phyloP scores from a whole-genome alignment of 139 green algal genomes.

The Micractinium sp. region DNA sequence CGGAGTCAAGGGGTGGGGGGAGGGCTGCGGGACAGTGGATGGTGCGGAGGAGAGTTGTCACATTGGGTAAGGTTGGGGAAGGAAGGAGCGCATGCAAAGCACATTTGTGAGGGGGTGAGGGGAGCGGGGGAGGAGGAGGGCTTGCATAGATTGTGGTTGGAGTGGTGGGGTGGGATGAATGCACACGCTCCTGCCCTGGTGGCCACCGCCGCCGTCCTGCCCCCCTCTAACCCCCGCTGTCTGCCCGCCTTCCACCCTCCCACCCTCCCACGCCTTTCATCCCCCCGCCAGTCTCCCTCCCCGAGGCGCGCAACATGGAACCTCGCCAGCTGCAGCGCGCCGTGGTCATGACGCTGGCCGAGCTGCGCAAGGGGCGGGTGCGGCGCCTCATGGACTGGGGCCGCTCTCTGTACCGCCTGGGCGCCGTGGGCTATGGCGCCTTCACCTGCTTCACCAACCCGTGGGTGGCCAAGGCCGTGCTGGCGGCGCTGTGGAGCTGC shows the following conservation, averaged over 20 bases:
- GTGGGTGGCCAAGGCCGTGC: slow-evolving; percentile 60
- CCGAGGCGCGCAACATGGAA: slow-evolving; percentile 53
- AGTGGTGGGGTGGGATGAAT: neutral
- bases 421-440: slow-evolving; percentile 53
- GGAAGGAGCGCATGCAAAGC: too few species aligned
- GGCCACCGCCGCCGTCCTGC: neutral
- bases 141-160: too few species aligned
- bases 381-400: slow-evolving; percentile 58
- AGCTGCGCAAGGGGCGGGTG: slow-evolving; percentile 54
- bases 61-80: too few species aligned
- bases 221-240: neutral
- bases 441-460: slow-evolving; percentile 67
- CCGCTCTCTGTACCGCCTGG: slow-evolving; percentile 45
- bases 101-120: too few species aligned
- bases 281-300: slow-evolving; percentile 40
- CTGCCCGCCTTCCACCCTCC: neutral
- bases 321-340: slow-evolving; percentile 58
- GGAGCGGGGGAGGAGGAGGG: too few species aligned
- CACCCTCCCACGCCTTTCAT: neutral
- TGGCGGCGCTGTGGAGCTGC: slow-evolving; percentile 57
- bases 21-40: too few species aligned
- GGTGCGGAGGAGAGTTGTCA: too few species aligned
- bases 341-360: slow-evolving; percentile 39
- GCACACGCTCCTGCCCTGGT: neutral
- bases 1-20: too few species aligned